phyloP scores from a whole-genome alignment of 768 basidiomycete species.

The Psilocybe azurescens region DNA sequence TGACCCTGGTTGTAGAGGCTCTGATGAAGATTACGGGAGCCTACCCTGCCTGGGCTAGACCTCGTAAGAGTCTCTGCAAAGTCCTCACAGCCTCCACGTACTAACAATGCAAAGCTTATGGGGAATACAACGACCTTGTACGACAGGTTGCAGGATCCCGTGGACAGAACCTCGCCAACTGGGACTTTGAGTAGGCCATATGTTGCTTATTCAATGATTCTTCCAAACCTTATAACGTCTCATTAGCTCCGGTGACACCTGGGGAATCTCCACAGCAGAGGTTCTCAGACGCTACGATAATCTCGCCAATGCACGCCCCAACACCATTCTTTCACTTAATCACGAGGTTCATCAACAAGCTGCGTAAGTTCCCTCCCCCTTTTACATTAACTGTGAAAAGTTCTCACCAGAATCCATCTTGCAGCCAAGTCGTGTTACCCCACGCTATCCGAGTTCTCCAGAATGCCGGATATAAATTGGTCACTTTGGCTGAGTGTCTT shows the following conservation, averaged over 20 bases:
- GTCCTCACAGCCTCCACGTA: neutral
- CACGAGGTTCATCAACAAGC: slow-evolving; percentile 41
- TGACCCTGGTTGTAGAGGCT: slow-evolving; percentile 35
- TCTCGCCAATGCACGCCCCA: slow-evolving; percentile 25
- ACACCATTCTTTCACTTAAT: slow-evolving; percentile 37
- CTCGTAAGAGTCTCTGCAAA: slow-evolving; percentile 32
- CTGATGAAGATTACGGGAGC: slow-evolving; percentile 41
- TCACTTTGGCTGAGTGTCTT: slow-evolving; percentile 47
- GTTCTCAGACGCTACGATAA: slow-evolving; percentile 29
- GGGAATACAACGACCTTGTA: slow-evolving; percentile 39
- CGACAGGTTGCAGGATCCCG: slow-evolving; percentile 25
- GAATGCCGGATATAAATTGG: slow-evolving; percentile 40
- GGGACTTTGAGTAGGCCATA: slow-evolving; percentile 41
- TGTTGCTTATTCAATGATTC: neutral
- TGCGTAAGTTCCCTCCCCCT: slow-evolving; percentile 11
- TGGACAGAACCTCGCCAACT: slow-evolving; percentile 36
- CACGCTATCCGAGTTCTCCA: slow-evolving; percentile 35
- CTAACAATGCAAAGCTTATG: slow-evolving; percentile 34
- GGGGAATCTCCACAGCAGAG: slow-evolving; percentile 27
- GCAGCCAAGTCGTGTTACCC: slow-evolving; percentile 34
- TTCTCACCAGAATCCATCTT: neutral
- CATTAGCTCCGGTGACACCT: slow-evolving; percentile 36
- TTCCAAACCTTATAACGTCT: neutral
- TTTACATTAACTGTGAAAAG: neutral
- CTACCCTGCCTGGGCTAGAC: slow-evolving; percentile 45